Base-by-base conservation (phyloP, 257 asterid genomes). In the Mentha longifolia region DNA sequence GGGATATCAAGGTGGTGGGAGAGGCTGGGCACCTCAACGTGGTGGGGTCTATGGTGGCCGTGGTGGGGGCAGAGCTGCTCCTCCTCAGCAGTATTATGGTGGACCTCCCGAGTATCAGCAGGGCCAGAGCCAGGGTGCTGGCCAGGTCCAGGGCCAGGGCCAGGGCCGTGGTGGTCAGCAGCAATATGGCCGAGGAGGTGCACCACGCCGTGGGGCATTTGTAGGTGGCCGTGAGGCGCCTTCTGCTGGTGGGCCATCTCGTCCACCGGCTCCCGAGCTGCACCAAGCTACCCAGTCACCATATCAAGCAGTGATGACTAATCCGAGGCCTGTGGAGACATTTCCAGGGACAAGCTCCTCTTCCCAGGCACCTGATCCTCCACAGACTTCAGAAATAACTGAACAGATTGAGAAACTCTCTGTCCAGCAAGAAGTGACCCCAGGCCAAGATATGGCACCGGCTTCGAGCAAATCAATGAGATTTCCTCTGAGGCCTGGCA, bases 231-330 rank as follows among this genome's bases (percentile, higher is more conserved):
- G 84, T 19, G 94, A 88, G 64, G 78, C 81, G 11, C 85, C 87
- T 77, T 77, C 87, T 72, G 81, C 86, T 61, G 93, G 90, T 74
- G 96, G 89, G 79, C 95, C 88, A 69, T 79, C 91, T 35, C 79
- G 91, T 81, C 90, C 87, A 65, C 87, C 90, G 14, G 74, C 82
- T 67, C 87, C 97, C 97, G 97, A 89, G 92, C 99, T 87, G 96
- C 97, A 88, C 87, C 99, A 91, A 94, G 97, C 97, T 49, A 85
- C 86, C 76, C 86, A 71, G 85, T 68, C 84, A 70, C 77, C 82
- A 30, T 78, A 78, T 80, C 91, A 83, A 84, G 77, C 88, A 65
- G 88, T 77, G 76, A 72, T 54, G 15, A 66, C 86, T 75, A 89
- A 49, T 30, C 57, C 76, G 56, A 58, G 74, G 58, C 85, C 86